Evolutionary conservation across 2,329 filamentous ascomycete species (phyloP).

Genomic region (Leptographium flavum): DNA sequence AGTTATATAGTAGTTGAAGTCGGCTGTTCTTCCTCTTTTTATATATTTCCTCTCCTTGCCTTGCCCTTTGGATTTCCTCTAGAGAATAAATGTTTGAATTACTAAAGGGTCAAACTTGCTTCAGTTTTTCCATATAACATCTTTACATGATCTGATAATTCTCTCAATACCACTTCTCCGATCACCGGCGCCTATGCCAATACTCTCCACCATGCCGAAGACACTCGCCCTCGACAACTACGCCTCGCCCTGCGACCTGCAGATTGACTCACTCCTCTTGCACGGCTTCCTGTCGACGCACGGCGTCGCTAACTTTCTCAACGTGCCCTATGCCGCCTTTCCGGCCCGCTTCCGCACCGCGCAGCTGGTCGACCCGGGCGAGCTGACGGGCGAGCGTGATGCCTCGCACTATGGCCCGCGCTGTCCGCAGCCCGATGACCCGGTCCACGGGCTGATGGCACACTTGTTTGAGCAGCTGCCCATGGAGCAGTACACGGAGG

Average conservation of each 20-base stretch:
- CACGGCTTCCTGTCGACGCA: constrained; percentile 5
- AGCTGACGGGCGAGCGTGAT: constrained; percentile 1
- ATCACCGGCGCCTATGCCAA: too few species aligned
- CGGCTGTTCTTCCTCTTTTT: too few species aligned
- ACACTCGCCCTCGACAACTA: background rate
- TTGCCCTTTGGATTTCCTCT: too few species aligned
- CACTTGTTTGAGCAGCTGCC: constrained; percentile 6
- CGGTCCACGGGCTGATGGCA: constrained; percentile 1
- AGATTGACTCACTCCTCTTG: background rate
- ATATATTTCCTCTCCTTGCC: too few species aligned
- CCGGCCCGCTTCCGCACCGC: constrained; percentile 6
- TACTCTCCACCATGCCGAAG: background rate
- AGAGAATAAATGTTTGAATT: too few species aligned
- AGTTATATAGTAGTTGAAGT: too few species aligned
- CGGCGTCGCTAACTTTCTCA: constrained; percentile 8
- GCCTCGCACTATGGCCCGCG: constrained; percentile 5
- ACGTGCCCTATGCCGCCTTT: constrained; percentile 3
- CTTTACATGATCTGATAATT: too few species aligned
- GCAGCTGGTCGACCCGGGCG: background rate
- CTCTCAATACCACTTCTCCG: too few species aligned
- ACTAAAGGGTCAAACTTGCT: background rate
- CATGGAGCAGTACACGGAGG: constrained; percentile 3
- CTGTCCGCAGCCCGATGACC: constrained; percentile 5
- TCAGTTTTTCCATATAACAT: too few species aligned
- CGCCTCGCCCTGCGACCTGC: background rate